A percentile compares a stretch with the other conserved stretches of the same genome.
These are phyloP conservation scores for Nakaseomyces delphensis DNA, from an alignment of 1,139 yeast species.

Conservation along the genomic window DNA sequence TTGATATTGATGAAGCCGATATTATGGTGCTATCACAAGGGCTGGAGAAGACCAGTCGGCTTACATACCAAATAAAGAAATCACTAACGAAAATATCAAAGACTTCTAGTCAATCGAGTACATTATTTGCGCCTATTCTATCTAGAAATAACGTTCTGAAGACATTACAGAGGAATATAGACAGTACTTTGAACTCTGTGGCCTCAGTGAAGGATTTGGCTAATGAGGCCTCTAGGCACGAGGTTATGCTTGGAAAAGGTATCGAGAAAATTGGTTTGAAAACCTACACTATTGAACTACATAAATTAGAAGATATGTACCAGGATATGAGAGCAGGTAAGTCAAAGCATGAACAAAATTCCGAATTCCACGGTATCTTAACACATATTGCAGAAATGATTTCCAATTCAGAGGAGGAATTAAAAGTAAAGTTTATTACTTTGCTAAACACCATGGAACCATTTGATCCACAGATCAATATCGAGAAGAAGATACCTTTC, in stretches of 20 bases:
- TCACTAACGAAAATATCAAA: conserved; percentile 49
- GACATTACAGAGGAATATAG: conserved; percentile 49
- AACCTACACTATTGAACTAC: conserved; percentile 33
- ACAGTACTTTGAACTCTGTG: conserved; percentile 51
- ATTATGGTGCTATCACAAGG: conserved; percentile 75
- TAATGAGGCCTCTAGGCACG: conserved; percentile 46
- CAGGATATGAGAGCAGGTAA: conserved; percentile 30
- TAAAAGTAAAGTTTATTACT: conserved; percentile 32
- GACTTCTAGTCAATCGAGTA: conserved; percentile 54
- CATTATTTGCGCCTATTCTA: conserved; percentile 62
- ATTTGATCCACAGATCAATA: conserved; percentile 36
- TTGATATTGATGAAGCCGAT: conserved; percentile 76
- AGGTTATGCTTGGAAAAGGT: conserved; percentile 34
- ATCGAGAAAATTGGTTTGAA: conserved; percentile 31
- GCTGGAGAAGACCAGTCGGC: conserved; percentile 46
- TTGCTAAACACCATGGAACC: conserved; percentile 29
- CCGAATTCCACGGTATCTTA: conserved; percentile 35
- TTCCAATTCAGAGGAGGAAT: conserved; percentile 28
- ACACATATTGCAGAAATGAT: conserved; percentile 32
- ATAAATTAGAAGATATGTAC: conserved; percentile 35
- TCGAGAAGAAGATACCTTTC: conserved; percentile 34
- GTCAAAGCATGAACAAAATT: conserved; percentile 22
- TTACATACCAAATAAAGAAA: conserved; percentile 48
- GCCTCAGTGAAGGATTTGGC: conserved; percentile 61
- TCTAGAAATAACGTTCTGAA: conserved; percentile 52